Base-by-base conservation (phyloP, 192 early-diverging fungal genomes). In the Oehlia diaphana region DNA sequence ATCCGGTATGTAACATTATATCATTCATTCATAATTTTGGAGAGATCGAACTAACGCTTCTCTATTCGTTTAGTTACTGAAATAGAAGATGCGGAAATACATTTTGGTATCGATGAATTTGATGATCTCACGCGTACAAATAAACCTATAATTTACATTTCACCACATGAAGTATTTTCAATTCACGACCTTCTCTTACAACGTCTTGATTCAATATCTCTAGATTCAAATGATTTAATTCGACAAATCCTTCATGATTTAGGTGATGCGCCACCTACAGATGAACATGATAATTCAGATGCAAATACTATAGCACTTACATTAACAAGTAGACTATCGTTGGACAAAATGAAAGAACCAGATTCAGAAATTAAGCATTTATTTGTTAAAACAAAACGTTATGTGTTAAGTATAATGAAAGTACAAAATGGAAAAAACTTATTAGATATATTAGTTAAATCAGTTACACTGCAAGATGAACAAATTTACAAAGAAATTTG, bases 31-130 rank as follows among this genome's bases (percentile, higher is more conserved):
- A 6, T 58, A n/a, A 58, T 21, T 14, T 69, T 72, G 53, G 33
- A 35, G 31, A 49, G 2, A 19, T 71, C 44, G 63, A 73, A 35
- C 26, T 23, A 68, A 28, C 31, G 35, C 26, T 74, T 50, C 65
- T 28, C 49, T 26, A 82, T 72, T 26, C 6, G 1, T 58, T 42
- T 78, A 92, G 96, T 97, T 1, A 91, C 94, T 3, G 93, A 93
- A 58, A 96, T 98, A 8, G 88, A 87, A 47, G 91, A 96, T 37
- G 93, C 96, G 13, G 96, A 99, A 83, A 90, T 92, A 39, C 90
- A 94, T 78, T 98, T 96, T 84, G 90, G 93, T 26, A 95, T 99
- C 61, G 95, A 98, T 85, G 94, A 93, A 83, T 97, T 93, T 82
- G 88, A 91, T 6, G 97, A 98, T 63, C 85, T 91, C 79, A 89